Evolutionary conservation across 2,329 filamentous ascomycete species (phyloP), one percentile per base, ranked within the genome.

Genomic region (Colletotrichum incanum): DNA sequence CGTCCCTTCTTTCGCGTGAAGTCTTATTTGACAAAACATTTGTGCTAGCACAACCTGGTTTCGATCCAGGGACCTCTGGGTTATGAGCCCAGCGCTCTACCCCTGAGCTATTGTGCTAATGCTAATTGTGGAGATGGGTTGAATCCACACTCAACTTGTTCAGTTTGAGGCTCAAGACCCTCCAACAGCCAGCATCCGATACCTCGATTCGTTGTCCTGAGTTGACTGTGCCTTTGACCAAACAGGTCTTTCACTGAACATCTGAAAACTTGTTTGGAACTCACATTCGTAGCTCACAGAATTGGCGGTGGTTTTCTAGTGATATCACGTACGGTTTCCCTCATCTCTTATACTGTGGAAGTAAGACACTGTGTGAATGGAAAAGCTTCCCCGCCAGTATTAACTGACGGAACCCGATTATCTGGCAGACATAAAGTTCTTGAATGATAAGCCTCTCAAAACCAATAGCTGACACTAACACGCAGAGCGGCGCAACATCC

Each of bases 61-160:
- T 55, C 31, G 68, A 71, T 71, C 68, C 68, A 67, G 64, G 68
- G 68, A 67, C 64, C 68, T 71, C 68, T 71, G 68, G 68, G 68
- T 71, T 71, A 71, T 71, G 68, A 71, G 68, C 68, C 68, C 68
- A 71, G 68, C 68, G 68, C 68, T 71, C 68, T 71, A 64, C 61
- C 61, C 61, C 61, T 64, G 61, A 64, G 61, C 61, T 64, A 64
- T 55, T 55, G 61, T 64, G 61, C 61, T 64, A 4, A 16, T 39
- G 1, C 20, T 7, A 11, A 4, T 37, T 37, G 52, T 56, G 52
- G 52, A 37, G 18, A n/a, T 37, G 20, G 16, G 8, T 1, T n/a
- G 52, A 55, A 37, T 37, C 52, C 52, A 37, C 31, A 55, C 8
- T 0, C 2, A 1, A 3, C 9, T 0, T 0, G 11, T 0, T 1